Percentiles rank a stretch among this genome's conserved stretches.
phyloP scores from a whole-genome alignment of 257 asterid species.

The Osmanthus fragrans region DNA sequence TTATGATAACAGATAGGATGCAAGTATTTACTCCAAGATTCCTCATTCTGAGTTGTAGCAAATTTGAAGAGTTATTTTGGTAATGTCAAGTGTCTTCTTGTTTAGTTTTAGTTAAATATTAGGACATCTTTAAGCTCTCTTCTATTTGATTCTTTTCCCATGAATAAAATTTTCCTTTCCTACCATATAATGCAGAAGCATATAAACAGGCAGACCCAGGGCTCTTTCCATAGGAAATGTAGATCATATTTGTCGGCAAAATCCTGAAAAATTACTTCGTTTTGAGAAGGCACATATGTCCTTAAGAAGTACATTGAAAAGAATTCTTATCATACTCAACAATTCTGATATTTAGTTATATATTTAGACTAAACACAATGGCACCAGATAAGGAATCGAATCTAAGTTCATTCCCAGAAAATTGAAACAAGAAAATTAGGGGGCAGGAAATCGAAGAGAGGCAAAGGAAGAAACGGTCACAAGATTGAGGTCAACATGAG shows the following conservation, averaged over 20 bases:
- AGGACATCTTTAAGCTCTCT: too few relatives aligned
- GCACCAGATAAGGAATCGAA: neutral
- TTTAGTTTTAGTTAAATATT: too few relatives aligned
- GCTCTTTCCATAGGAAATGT: too few relatives aligned
- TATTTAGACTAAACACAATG: neutral
- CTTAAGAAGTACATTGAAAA: neutral
- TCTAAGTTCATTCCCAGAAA: neutral
- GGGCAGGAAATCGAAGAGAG: neutral
- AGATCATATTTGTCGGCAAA: too few relatives aligned
- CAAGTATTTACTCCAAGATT: neutral
- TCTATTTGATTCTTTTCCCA: too few relatives aligned
- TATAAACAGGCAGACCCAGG: too few relatives aligned
- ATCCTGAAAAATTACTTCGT: too few relatives aligned
- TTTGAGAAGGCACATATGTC: too few relatives aligned
- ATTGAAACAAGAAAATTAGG: neutral
- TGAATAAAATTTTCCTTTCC: too few relatives aligned
- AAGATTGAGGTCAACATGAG: neutral
- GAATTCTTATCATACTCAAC: neutral
- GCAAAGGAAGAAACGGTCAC: neutral
- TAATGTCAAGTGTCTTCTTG: too few relatives aligned
- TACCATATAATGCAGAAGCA: too few relatives aligned
- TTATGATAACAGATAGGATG: neutral
- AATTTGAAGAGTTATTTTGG: too few relatives aligned
- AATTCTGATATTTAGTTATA: neutral
- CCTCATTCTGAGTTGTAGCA: neutral